phyloP scores from a whole-genome alignment of 2,329 filamentous ascomycete genomes.

The Coniochaeta ligniaria region DNA sequence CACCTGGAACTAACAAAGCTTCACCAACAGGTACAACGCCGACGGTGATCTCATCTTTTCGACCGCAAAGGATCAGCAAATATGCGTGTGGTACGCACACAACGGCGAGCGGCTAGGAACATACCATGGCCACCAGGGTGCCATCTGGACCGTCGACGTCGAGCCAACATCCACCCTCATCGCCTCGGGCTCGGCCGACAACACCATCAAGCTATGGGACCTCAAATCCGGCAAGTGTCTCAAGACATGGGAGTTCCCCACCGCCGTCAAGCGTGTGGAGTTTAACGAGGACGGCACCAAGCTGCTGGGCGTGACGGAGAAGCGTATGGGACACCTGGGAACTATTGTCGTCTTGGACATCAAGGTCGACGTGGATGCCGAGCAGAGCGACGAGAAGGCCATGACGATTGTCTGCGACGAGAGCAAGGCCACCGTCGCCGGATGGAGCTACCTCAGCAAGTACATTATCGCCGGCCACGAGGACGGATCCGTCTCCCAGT shows the following conservation, averaged over 20 bases:
- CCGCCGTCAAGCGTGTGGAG: constrained; percentile 94
- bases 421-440: constrained; percentile 95
- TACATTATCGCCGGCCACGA: constrained; percentile 98
- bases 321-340: constrained; percentile 93
- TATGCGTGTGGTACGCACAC: constrained; percentile 94
- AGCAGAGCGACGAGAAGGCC: constrained; percentile 76
- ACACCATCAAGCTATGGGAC: constrained; percentile 97
- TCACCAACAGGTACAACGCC: constrained; percentile 63
- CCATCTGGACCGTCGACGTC: constrained; percentile 97
- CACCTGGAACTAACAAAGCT: neutral
- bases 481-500: constrained; percentile 86
- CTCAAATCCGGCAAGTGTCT: constrained; percentile 85
- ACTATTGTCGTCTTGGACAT: constrained; percentile 93
- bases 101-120: constrained; percentile 97
- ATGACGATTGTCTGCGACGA: constrained; percentile 89
- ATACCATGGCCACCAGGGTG: constrained; percentile 94
- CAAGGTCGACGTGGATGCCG: constrained; percentile 71
- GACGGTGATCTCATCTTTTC: constrained; percentile 98
- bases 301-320: constrained; percentile 92
- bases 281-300: constrained; percentile 91
- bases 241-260: constrained; percentile 97
- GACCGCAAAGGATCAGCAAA: constrained; percentile 90
- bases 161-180: constrained; percentile 88
- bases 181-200: constrained; percentile 93
- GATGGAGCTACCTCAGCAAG: constrained; percentile 89